phyloP scores from a whole-genome alignment of 2,329 filamentous ascomycete species.

The Gliomastix tumulicola region DNA sequence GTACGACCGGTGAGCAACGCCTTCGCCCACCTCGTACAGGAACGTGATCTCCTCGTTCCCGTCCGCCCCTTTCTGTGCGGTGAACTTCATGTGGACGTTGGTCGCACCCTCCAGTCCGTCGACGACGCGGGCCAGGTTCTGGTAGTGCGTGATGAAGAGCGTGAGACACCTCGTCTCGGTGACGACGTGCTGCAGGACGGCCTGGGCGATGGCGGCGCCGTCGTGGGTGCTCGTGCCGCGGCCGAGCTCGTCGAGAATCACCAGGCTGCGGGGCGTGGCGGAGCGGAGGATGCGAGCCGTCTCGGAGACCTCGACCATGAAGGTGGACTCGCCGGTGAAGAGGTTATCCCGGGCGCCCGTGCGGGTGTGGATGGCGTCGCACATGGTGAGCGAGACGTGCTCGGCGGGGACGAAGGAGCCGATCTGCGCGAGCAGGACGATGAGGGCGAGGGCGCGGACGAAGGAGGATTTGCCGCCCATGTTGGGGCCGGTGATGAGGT shows the following conservation, averaged over 20 bases:
- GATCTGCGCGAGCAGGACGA: conserved; percentile 89
- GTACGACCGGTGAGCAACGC: conserved; percentile 89
- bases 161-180: conserved; percentile 69
- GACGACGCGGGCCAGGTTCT: conserved; percentile 68
- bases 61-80: conserved; percentile 27
- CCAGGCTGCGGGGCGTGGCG: conserved; percentile 75
- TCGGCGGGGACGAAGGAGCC: conserved; percentile 88
- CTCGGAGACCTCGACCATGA: conserved; percentile 96
- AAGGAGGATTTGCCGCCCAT: conserved; percentile 99
- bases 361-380: conserved; percentile 89
- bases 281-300: conserved; percentile 86
- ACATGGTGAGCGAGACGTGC: conserved; percentile 66
- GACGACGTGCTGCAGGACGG: conserved; percentile 81
- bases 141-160: conserved; percentile 97
- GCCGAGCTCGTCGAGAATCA: conserved; percentile 92
- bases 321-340: conserved; percentile 88
- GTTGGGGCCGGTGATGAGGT: conserved; percentile 93
- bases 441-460: conserved; percentile 84
- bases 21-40: conserved; percentile 84
- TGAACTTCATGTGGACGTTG: conserved; percentile 95
- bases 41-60: conserved; percentile 82
- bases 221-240: conserved; percentile 93
- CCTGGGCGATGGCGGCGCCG: conserved; percentile 90
- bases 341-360: conserved; percentile 97
- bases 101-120: conserved; percentile 62